Evolutionary conservation across 2,329 filamentous ascomycete genomes (phyloP).

Genomic region (Fusarium buxicola): DNA sequence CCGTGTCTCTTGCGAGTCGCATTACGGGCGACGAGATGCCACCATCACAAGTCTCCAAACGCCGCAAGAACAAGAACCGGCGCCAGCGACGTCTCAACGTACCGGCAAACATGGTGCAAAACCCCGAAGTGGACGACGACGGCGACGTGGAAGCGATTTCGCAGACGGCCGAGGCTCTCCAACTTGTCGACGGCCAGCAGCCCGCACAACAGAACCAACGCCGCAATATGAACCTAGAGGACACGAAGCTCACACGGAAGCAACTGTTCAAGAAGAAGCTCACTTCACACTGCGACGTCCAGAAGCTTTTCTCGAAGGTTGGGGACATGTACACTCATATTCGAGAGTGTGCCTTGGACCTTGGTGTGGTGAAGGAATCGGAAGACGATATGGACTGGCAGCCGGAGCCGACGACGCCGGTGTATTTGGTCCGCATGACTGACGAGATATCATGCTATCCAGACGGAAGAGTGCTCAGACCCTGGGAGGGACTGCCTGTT

Average conservation of each 20-base stretch:
- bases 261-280: background rate
- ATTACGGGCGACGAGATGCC: background rate
- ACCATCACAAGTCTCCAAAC: background rate
- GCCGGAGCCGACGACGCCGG: constrained; percentile 22
- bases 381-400: constrained; percentile 37
- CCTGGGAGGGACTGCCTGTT: background rate
- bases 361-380: background rate
- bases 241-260: background rate
- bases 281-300: background rate
- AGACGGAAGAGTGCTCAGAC: background rate
- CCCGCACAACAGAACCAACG: background rate
- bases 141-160: background rate
- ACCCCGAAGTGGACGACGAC: background rate
- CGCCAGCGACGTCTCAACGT: background rate
- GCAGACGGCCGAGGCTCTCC: background rate
- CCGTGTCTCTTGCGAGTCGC: background rate
- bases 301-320: constrained; percentile 13
- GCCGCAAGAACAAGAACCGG: background rate
- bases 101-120: background rate
- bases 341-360: constrained; percentile 11
- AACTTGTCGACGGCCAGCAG: background rate
- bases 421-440: constrained; percentile 18
- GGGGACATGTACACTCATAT: constrained; percentile 11
- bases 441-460: constrained; percentile 27
- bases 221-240: background rate